Evolutionary conservation across 2,329 filamentous ascomycete genomes (phyloP), one percentile per base, ranked within the genome.

Genomic region (Neofusicoccum umdonicola): DNA sequence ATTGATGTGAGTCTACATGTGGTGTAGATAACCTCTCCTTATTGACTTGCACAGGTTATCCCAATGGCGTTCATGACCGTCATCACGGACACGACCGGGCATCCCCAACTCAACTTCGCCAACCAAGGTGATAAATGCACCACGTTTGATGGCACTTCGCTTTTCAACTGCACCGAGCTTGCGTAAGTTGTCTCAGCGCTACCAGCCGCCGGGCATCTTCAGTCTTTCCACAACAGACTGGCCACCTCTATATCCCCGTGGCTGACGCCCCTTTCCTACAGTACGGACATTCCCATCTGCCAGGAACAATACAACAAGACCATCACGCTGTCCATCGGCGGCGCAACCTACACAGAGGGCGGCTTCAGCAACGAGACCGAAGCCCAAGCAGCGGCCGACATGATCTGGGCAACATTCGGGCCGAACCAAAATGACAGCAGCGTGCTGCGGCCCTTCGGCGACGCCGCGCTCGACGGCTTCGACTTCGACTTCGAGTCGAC

Each of bases 401-500:
- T 84, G 19, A 78, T 93, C 64, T 93, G 90, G 90, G 80, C 84
- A 58, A 89, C 88, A 67, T 92, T 92, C 73, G 90, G 90, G 2
- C 87, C 89, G 4, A 34, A 56, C 7, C 71, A 75, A 42, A 70
- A 76, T 12, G 79, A 76, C 35, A 80, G 76, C 45, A 76, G 74
- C 1, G 79, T 79, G 7, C 81, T 85, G 64, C 85, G 90, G 8
- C 90, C 90, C 1, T 92, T 92, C 72, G 88, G 88, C 62, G 76
- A 78, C 12, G 85, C 87, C 9, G 80, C 85, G 3, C 78, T 93
- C 47, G 89, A 93, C 73, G 90, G 90, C 4, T 92, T 93, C 74
- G 90, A 93, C 76, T 87, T 92, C 68, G 90, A 93, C 74, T 88
- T 92, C 67, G 90, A 92, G 77, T 80, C 84, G 4, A 75, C 76